Evolutionary conservation across 2,329 filamentous ascomycete species (phyloP), one percentile per base, ranked within the genome.

Genomic region (Curvularia spicifera): DNA sequence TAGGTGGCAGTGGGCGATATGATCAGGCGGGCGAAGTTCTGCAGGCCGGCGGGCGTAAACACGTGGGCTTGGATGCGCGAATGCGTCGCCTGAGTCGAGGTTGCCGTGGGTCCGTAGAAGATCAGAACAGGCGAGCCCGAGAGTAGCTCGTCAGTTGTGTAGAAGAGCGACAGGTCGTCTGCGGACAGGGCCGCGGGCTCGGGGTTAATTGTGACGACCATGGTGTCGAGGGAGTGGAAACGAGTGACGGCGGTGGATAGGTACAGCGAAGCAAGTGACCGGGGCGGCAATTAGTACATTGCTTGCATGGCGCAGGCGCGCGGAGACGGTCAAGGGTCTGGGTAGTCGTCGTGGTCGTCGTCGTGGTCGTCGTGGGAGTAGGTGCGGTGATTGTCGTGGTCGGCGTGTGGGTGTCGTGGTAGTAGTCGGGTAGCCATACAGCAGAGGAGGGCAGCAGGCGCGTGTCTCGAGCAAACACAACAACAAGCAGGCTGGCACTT

Each of bases 31-130:
- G 91, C 89, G 75, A 94, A 99, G 68, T 90, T 94, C 73, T 91
- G 90, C 69, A 96, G 89, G 66, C 95, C 95, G 64, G 92, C 93
- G 2, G 92, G 88, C 60, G 91, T 91, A 80, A 96, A 91, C 78
- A 99, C 86, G 78, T 98, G 95, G 64, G 95, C 86, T 81, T 98
- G 94, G 67, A 98, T 93, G 77, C 95, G 90, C 63, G 94, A 97
- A 79, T 90, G 94, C 79, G 92, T 96, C 71, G 89, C 87, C 66
- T 90, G 90, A 79, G 96, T 96, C 71, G 91, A 89, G 43, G 92
- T 96, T 29, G 93, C 93, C 46, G 94, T 94, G 15, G 93, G 87
- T 13, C 94, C 94, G 77, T 97, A 91, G 83, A 98, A 97, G 77
- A 97, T 85, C 67, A 98, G 84, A 68, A 98, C 83, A 51, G 93